Evolutionary conservation across 768 basidiomycete genomes (phyloP), one percentile per base, ranked within the genome.

Genomic region (Naganishia randhawae): DNA sequence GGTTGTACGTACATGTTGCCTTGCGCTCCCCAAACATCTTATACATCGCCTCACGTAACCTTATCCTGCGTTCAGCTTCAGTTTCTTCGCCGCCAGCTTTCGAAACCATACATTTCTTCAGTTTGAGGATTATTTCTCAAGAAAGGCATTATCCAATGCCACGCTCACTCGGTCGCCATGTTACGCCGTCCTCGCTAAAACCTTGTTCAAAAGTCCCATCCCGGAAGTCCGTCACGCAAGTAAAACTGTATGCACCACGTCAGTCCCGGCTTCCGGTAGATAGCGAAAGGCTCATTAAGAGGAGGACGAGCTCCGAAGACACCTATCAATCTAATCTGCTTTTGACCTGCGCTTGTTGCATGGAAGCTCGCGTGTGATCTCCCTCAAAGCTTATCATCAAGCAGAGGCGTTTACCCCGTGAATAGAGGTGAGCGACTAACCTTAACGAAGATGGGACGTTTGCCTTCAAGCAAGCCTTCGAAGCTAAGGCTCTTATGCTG

Each of bases 161-260:
- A 16, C 13, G n/a, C 35, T 54, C 50, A 66, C 65, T 35, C 5
- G 75, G 50, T 50, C 66, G 74, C 77, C 77, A 78, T 9, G 71
- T 69, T 14, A 72, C 69, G 65, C 77, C 77, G n/a, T 74, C 71
- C 57, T 78, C 77, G 1, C 63, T 67, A 53, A 78, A 76, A 3
- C 70, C 70, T 17, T 71, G 57, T 57, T 78, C 75, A 55, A 78
- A 73, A 39, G n/a, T 48, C 63, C 69, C 75, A 73, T 1, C 32
- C 53, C 4, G 77, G 77, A 71, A 77, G 77, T 2, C 73, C 68
- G 25, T 74, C 32, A 10, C 61, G 52, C 42, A 78, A 71, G 27
- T 72, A 54, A 9, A 73, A 74, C 71, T 71, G 72, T n/a, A n/a
- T n/a, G n/a, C n/a, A n/a, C n/a, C n/a, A n/a, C n/a, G n/a, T n/a